phyloP scores from a whole-genome alignment of 192 early-diverging fungal species.

The Podila verticillata region DNA sequence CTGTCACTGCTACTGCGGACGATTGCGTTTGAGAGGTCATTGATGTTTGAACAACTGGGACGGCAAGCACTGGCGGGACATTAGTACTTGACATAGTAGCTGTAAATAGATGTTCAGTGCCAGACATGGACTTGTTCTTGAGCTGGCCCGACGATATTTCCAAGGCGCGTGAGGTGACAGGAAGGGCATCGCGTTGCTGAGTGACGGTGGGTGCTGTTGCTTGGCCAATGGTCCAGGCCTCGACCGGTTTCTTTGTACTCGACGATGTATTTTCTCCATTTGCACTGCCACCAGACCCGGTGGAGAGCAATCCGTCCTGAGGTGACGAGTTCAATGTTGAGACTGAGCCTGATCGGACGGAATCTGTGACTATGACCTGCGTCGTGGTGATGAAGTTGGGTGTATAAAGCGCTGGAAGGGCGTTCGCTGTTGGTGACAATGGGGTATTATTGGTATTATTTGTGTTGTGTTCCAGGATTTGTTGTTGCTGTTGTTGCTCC shows the following conservation, averaged over 20 bases:
- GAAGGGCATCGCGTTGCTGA: slow-evolving; percentile 39
- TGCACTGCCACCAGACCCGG: neutral
- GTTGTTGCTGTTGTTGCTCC: slow-evolving; percentile 1
- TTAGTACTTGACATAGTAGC: neutral
- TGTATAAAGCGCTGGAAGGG: neutral
- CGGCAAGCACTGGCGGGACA: neutral
- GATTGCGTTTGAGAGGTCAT: neutral
- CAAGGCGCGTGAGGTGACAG: slow-evolving; percentile 28
- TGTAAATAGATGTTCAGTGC: neutral
- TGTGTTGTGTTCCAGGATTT: neutral
- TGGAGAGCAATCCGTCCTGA: neutral
- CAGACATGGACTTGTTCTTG: neutral
- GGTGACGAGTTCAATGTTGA: neutral
- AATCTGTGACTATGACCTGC: slow-evolving; percentile 11
- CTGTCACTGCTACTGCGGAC: neutral
- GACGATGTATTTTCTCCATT: neutral
- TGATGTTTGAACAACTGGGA: neutral
- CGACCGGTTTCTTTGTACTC: slow-evolving; percentile 16
- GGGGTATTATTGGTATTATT: slow-evolving; percentile 6
- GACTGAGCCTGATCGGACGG: neutral
- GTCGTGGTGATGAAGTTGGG: slow-evolving; percentile 9
- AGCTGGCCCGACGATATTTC: slow-evolving; percentile 10
- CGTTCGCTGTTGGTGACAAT: slow-evolving; percentile 21
- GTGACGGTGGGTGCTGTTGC: slow-evolving; percentile 1
- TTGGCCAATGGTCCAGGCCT: slow-evolving; percentile 39